These are phyloP conservation scores for Skeletonema costatum DNA, from an alignment of 108 stramenopile species.

Conservation along the genomic window DNA sequence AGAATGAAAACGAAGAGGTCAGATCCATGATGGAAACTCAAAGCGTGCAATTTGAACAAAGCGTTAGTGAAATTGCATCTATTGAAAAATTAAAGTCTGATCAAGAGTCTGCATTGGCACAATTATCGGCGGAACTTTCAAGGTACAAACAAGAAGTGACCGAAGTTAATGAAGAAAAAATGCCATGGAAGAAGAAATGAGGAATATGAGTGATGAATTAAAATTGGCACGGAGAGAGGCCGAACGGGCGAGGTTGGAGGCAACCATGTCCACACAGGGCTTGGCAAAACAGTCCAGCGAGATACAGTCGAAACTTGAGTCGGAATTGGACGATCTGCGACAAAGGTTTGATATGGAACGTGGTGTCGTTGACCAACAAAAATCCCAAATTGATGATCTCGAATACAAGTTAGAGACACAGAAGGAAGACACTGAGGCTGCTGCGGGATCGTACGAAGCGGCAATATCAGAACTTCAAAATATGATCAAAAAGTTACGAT, in stretches of 20 bases:
- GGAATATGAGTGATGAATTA: conserved; percentile 23
- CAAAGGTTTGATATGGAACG: conserved; percentile 33
- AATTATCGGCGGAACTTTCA: conserved; percentile 26
- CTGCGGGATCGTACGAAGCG: conserved; percentile 38
- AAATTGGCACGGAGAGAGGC: conserved; percentile 30
- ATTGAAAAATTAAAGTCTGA: conserved; percentile 33
- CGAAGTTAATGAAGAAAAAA: conserved; percentile 36
- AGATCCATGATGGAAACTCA: conserved; percentile 48
- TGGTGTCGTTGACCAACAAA: conserved; percentile 32
- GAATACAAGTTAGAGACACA: conserved; percentile 25
- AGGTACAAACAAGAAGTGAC: conserved; percentile 33
- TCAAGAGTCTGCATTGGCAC: conserved; percentile 13
- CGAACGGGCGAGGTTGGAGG: conserved; percentile 30
- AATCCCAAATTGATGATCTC: conserved; percentile 28
- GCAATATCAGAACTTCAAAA: conserved; percentile 41
- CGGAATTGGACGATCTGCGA: conserved; percentile 27
- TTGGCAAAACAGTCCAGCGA: not conserved
- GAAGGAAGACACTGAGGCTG: conserved; percentile 38
- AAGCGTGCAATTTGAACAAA: conserved; percentile 41
- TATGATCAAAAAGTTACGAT: conserved; percentile 23
- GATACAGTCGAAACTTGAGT: not conserved
- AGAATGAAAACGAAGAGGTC: conserved; percentile 44
- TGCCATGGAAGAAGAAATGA: conserved; percentile 26
- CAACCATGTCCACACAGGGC: conserved; percentile 6
- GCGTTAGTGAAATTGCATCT: conserved; percentile 35